phyloP scores from a whole-genome alignment of 306 rosid genomes.

The Adenanthera pavonina region DNA sequence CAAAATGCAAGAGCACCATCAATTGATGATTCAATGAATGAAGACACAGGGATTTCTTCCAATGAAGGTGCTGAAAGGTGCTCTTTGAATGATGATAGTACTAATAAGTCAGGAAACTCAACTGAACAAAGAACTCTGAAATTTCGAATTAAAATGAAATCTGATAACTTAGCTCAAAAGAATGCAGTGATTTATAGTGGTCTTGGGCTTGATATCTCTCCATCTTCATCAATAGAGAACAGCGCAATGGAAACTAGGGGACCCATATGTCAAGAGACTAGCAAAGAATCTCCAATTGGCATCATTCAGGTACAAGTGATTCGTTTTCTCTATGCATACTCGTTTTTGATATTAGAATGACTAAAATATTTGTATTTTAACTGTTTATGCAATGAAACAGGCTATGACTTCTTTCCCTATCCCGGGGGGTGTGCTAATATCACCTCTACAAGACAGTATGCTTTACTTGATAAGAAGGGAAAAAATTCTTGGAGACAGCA shows the following conservation, averaged over 20 bases:
- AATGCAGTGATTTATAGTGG: conserved; percentile 75
- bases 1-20: conserved; percentile 43
- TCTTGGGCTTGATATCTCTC: conserved; percentile 78
- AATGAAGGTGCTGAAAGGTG: conserved; percentile 44
- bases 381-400: conserved; percentile 49
- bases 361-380: conserved; percentile 12
- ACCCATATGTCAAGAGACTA: conserved; percentile 47
- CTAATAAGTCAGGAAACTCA: conserved; percentile 47
- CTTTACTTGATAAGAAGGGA: conserved; percentile 50
- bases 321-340: conserved; percentile 23
- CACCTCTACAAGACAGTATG: conserved; percentile 73
- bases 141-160: conserved; percentile 73
- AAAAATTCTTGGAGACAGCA: conserved; percentile 39
- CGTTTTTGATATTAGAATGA: conserved; percentile 32
- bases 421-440: conserved; percentile 54
- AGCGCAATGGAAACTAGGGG: conserved; percentile 65
- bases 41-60: conserved; percentile 46
- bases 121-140: conserved; percentile 64
- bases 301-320: conserved; percentile 66
- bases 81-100: conserved; percentile 52
- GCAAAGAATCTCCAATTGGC: conserved; percentile 53
- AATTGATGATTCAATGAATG: conserved; percentile 48
- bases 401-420: conserved; percentile 65
- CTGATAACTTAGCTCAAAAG: conserved; percentile 48
- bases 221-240: conserved; percentile 69